Evolutionary conservation across 345 rosid genomes (phyloP).

Genomic region (Salix brachista): DNA sequence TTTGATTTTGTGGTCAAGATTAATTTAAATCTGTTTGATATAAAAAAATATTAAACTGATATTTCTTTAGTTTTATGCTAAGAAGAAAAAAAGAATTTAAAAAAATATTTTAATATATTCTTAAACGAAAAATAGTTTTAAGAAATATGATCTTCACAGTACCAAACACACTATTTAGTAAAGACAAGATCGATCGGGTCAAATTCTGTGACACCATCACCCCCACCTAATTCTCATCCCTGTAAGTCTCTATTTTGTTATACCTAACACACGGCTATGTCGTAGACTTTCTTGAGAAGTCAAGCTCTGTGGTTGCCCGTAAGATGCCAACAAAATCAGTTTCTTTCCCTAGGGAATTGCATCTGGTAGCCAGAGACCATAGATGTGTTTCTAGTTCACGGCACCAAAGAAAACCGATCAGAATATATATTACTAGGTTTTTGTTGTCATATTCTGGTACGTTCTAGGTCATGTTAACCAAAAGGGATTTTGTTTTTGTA

Average conservation of each 20-base stretch:
- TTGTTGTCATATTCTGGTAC: background rate
- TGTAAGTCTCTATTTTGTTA: background rate
- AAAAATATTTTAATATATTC: no score
- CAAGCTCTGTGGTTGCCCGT: conserved; percentile 2
- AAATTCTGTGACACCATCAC: conserved; percentile 33
- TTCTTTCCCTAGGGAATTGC: background rate
- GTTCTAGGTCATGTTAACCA: background rate
- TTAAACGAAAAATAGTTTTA: no score
- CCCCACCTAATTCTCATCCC: background rate
- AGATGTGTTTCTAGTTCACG: background rate
- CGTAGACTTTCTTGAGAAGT: conserved; percentile 12
- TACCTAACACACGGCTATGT: conserved; percentile 24
- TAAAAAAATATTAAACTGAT: no score
- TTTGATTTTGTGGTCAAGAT: no score
- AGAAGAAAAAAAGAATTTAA: no score
- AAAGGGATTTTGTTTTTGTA: background rate
- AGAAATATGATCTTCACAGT: no score
- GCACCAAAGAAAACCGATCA: background rate
- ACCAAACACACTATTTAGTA: no score
- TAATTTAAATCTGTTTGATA: no score
- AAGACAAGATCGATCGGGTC: conserved; percentile 15
- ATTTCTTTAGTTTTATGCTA: no score
- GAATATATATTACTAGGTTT: background rate
- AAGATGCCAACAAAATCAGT: background rate
- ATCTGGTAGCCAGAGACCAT: background rate